phyloP scores from a whole-genome alignment of 2,329 filamentous ascomycete species.

The Orbilia brochopaga region DNA sequence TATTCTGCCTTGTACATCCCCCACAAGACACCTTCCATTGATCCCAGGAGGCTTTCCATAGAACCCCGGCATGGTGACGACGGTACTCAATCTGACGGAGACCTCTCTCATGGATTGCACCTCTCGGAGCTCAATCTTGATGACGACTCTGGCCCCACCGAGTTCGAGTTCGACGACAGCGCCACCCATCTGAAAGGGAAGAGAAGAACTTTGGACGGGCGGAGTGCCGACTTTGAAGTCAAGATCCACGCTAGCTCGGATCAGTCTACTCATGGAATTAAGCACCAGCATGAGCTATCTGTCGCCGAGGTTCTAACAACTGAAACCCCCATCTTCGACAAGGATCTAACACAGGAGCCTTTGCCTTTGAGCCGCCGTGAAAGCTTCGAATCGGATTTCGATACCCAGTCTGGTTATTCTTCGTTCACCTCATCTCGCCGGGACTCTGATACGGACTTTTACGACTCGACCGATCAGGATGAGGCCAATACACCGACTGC shows the following conservation, averaged over 20 bases:
- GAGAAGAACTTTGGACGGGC: slow-evolving; percentile 31
- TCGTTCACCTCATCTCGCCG: slow-evolving; percentile 53
- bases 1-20: slow-evolving; percentile 84
- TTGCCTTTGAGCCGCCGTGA: slow-evolving; percentile 57
- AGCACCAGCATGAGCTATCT: slow-evolving; percentile 43
- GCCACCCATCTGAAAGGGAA: slow-evolving; percentile 44
- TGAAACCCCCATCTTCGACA: slow-evolving; percentile 29
- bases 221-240: slow-evolving; percentile 48
- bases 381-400: slow-evolving; percentile 60
- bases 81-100: slow-evolving; percentile 30
- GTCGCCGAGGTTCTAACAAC: slow-evolving; percentile 43
- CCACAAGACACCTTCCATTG: slow-evolving; percentile 66
- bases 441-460: slow-evolving; percentile 59
- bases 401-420: slow-evolving; percentile 40
- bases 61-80: slow-evolving; percentile 19
- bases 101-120: slow-evolving; percentile 30
- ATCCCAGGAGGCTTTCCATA: slow-evolving; percentile 42
- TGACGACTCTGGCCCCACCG: slow-evolving; percentile 28
- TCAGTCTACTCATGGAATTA: slow-evolving; percentile 26
- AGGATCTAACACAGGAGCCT: slow-evolving; percentile 22
- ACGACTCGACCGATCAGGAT: slow-evolving; percentile 58
- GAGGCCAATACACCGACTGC: slow-evolving; percentile 56
- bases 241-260: slow-evolving; percentile 31
- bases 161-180: slow-evolving; percentile 45
- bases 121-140: slow-evolving; percentile 43